Evolutionary conservation across 345 rosid species (phyloP).

Genomic region (Eucalyptus victrix): DNA sequence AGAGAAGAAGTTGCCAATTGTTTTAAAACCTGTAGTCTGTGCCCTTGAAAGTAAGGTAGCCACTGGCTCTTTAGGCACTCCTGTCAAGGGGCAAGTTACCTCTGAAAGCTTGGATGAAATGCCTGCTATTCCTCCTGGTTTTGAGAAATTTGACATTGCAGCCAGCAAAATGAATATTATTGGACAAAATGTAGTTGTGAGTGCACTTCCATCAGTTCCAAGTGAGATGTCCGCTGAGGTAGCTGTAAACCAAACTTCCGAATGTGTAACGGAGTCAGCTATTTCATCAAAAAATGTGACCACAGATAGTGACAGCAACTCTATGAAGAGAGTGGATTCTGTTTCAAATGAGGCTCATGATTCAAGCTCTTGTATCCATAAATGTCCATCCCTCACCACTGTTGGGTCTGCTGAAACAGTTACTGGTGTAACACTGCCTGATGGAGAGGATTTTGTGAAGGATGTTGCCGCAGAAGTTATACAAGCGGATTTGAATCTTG

Average conservation of each 20-base stretch:
- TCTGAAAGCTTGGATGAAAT: constrained; percentile 5
- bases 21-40: neutral
- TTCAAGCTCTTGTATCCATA: neutral
- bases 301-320: neutral
- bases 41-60: neutral
- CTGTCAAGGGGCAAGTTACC: neutral
- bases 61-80: neutral
- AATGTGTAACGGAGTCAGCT: neutral
- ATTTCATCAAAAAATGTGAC: neutral
- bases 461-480: neutral
- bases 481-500: neutral
- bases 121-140: constrained; percentile 10
- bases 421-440: neutral
- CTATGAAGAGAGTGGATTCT: neutral
- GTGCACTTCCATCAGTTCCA: neutral
- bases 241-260: neutral
- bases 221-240: neutral
- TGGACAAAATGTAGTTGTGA: neutral
- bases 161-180: neutral
- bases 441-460: neutral
- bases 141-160: neutral
- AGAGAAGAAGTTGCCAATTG: neutral
- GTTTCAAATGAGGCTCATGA: neutral
- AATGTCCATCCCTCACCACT: neutral
- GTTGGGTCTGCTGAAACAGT: neutral